Percentiles rank a stretch among this genome's conserved stretches.
Evolutionary conservation across 192 early-diverging fungal genomes (phyloP).

Genomic region (Coemansia javaensis): DNA sequence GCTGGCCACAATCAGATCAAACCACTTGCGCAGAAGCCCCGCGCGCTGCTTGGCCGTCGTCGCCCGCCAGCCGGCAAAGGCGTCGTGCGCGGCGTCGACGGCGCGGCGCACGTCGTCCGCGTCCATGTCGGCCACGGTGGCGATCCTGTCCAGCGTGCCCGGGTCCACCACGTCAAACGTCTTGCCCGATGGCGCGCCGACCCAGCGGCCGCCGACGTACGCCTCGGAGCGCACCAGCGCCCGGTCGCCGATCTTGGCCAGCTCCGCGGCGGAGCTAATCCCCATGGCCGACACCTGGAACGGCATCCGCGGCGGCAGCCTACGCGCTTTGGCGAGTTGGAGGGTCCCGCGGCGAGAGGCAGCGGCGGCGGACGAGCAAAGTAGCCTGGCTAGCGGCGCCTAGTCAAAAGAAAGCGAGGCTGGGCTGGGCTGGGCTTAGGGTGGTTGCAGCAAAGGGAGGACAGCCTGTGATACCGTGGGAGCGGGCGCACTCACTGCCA

Average conservation of each 20-base stretch:
- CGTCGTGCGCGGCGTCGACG: slow-evolving; percentile 54
- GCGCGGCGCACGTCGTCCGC: slow-evolving; percentile 54
- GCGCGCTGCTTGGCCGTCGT: slow-evolving; percentile 63
- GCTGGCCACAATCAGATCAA: slow-evolving; percentile 60
- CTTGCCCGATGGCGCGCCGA: slow-evolving; percentile 33
- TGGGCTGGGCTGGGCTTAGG: background rate
- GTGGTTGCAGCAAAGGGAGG: too few relatives aligned
- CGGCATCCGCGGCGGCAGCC: too few relatives aligned
- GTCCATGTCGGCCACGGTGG: slow-evolving; percentile 63
- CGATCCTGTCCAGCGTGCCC: slow-evolving; percentile 57
- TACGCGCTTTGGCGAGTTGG: too few relatives aligned
- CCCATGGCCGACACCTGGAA: slow-evolving; percentile 3
- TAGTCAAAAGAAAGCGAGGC: too few relatives aligned
- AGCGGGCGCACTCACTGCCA: too few relatives aligned
- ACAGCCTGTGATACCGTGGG: too few relatives aligned
- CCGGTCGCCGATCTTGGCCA: slow-evolving; percentile 58
- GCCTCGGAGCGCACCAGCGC: slow-evolving; percentile 52
- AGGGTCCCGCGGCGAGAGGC: too few relatives aligned
- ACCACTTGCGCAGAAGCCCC: slow-evolving; percentile 59
- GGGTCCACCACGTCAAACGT: slow-evolving; percentile 63
- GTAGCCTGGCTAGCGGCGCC: too few relatives aligned
- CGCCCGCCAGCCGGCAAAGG: slow-evolving; percentile 59
- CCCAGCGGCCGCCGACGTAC: slow-evolving; percentile 61
- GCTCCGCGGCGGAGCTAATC: slow-evolving; percentile 21
- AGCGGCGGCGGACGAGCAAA: too few relatives aligned